Conservation (phyloP, 2,329 filamentous ascomycete species). For the Lachnellula willkommii region DNA sequence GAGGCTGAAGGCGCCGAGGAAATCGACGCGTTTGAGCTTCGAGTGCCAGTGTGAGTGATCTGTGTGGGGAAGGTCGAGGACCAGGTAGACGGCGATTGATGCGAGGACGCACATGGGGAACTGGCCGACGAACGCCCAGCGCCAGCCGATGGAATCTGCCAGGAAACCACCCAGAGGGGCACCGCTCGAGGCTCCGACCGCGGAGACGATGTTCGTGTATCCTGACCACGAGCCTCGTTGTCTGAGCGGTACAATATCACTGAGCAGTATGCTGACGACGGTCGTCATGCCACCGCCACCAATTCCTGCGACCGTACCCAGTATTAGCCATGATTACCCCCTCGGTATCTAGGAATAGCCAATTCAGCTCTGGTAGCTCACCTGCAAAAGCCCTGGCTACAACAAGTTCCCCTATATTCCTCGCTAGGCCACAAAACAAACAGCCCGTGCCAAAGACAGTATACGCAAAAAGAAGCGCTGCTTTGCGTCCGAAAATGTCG, state of each 20-base stretch:
- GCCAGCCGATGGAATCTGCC: slow-evolving; percentile 70
- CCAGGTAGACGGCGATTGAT: slow-evolving; percentile 56
- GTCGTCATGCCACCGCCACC: slow-evolving; percentile 69
- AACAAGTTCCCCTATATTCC: slow-evolving; percentile 60
- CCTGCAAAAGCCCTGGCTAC: slow-evolving; percentile 49
- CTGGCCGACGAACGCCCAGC: slow-evolving; percentile 71
- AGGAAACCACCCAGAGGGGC: slow-evolving; percentile 66
- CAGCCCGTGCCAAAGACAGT: slow-evolving; percentile 60
- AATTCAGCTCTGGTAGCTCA: background rate
- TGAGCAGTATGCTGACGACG: slow-evolving; percentile 63
- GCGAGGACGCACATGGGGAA: slow-evolving; percentile 63
- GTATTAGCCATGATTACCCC: background rate
- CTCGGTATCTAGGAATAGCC: background rate
- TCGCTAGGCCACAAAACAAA: slow-evolving; percentile 56
- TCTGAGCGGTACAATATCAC: slow-evolving; percentile 64
- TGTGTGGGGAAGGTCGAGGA: slow-evolving; percentile 54
- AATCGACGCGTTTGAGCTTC: slow-evolving; percentile 66
- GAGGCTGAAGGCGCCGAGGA: slow-evolving; percentile 63
- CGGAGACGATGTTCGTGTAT: slow-evolving; percentile 65
- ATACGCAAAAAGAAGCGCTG: slow-evolving; percentile 60
- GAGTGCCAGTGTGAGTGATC: slow-evolving; percentile 57
- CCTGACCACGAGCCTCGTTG: slow-evolving; percentile 72
- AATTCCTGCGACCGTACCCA: slow-evolving; percentile 41
- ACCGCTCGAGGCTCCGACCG: slow-evolving; percentile 61
- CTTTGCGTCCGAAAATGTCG: slow-evolving; percentile 66